Conservation (phyloP, 192 early-diverging fungal species). For the Entomortierella beljakovae region DNA sequence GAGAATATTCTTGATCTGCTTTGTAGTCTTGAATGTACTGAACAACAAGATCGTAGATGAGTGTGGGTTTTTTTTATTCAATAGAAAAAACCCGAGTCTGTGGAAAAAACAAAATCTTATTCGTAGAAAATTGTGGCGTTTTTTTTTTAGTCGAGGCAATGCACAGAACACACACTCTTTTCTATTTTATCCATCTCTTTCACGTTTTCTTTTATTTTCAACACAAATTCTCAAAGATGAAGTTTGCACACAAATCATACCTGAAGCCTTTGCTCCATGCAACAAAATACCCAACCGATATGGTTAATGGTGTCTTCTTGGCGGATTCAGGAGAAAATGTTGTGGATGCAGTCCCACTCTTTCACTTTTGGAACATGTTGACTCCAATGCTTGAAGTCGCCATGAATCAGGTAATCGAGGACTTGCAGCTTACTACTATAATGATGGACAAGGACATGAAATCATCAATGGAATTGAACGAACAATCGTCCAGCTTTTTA, state of each 20-base stretch:
- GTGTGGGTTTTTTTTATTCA: too few relatives aligned
- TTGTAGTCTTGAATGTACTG: too few relatives aligned
- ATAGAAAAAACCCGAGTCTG: too few relatives aligned
- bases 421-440: neutral
- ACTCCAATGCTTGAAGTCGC: conserved; percentile 89
- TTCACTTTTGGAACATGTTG: conserved; percentile 84
- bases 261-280: conserved; percentile 83
- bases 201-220: too few relatives aligned
- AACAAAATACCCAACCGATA: conserved; percentile 80
- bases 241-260: conserved; percentile 73
- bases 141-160: too few relatives aligned
- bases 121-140: too few relatives aligned
- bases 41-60: too few relatives aligned
- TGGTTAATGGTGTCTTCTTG: conserved; percentile 86
- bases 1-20: too few relatives aligned
- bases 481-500: too few relatives aligned
- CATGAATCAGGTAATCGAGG: conserved; percentile 74
- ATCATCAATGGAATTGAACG: neutral
- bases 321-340: conserved; percentile 50
- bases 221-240: conserved; percentile 21
- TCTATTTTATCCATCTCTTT: neutral
- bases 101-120: too few relatives aligned
- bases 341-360: conserved; percentile 82
- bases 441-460: too few relatives aligned
- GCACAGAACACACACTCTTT: too few relatives aligned